Evolutionary conservation across 2,329 filamentous ascomycete species (phyloP), one percentile per base, ranked within the genome.

Genomic region (Mollisiaceae sp.): DNA sequence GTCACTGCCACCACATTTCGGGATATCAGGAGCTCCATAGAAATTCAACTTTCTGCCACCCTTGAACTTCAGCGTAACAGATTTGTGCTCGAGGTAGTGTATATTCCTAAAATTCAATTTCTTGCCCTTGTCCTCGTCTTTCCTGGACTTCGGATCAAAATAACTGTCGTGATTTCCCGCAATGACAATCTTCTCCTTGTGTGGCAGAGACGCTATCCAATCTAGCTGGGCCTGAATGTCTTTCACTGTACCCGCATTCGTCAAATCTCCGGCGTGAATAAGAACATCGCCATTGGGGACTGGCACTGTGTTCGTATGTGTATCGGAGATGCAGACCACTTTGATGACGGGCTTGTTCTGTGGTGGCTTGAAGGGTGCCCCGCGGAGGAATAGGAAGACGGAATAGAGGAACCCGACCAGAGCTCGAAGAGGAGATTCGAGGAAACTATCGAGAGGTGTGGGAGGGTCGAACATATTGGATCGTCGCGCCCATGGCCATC

Each of bases 251-350:
- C 94, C 94, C 24, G 82, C 81, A 71, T 92, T 89, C 62, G 89
- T 90, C 73, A 97, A 82, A 79, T 98, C 94, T 43, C 94, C 94
- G 1, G 93, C 91, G 75, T 97, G 94, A 72, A 98, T 91, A 58
- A 98, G 85, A 24, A 97, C 82, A 77, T 97, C 93, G 63, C 93
- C 94, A 11, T 84, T 78, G 0, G 93, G 93, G 0, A 96, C 82
- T n/a, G 82, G 72, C 8, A 86, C 80, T 11, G 83, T 82, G 50
- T 85, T 82, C 66, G 86, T 87, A 79, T 97, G 94, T 0, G 94
- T 97, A 79, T 97, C 94, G 11, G 93, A 94, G 69, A 97, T 87
- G 79, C 92, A 97, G 69, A 97, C 91, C 32, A 97, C 84, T 66
- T 89, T 88, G 74, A 97, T 86, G 8, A 86, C 79, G 0, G 80